These are phyloP conservation scores for Ustilago cynodontis DNA, from an alignment of 1,284 basidiomycete species.

Conservation along the genomic window DNA sequence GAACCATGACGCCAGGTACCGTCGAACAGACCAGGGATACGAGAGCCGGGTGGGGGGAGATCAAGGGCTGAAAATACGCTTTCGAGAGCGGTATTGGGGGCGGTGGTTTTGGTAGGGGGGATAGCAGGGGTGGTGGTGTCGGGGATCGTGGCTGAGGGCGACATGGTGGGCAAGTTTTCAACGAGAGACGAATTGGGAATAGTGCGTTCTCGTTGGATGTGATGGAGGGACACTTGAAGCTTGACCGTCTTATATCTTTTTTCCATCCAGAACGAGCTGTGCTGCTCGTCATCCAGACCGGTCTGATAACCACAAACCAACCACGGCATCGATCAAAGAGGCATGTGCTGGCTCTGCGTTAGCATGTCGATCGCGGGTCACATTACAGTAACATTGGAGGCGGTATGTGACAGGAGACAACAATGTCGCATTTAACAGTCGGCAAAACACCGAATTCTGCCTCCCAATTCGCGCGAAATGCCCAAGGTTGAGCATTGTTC, in stretches of 20 bases:
- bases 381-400: not conserved
- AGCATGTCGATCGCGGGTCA: not conserved
- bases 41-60: slow-evolving; percentile 43
- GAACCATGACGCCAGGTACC: slow-evolving; percentile 48
- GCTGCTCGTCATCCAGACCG: not conserved
- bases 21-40: slow-evolving; percentile 56
- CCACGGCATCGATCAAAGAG: not conserved
- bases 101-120: not conserved
- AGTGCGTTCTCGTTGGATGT: too few relatives aligned
- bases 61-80: slow-evolving; percentile 30
- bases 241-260: not conserved
- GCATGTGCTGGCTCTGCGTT: too few relatives aligned
- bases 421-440: not conserved
- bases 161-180: slow-evolving; percentile 14
- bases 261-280: too few relatives aligned
- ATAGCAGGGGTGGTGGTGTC: slow-evolving; percentile 23
- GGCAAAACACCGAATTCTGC: not conserved
- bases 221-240: too few relatives aligned
- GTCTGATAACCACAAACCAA: slow-evolving; percentile 1
- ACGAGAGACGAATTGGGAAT: not conserved
- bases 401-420: not conserved
- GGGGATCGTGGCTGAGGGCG: slow-evolving; percentile 14
- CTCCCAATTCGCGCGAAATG: not conserved
- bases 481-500: not conserved
- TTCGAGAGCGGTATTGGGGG: slow-evolving; percentile 17